Conservation (phyloP, 1,139 yeast species). For the Nakaseomyces sp. region DNA sequence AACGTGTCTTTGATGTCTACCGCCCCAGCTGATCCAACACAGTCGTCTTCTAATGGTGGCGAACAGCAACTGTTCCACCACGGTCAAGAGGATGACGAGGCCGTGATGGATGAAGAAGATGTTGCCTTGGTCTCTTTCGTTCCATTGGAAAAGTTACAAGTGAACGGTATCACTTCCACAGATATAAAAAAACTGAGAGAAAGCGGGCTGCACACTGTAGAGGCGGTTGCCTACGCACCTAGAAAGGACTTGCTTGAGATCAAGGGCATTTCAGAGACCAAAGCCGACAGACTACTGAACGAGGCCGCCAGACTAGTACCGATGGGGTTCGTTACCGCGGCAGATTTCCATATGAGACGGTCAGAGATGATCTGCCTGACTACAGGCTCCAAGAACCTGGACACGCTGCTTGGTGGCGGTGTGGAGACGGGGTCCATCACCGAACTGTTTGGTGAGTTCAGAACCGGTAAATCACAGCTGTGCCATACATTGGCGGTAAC, state of each 20-base stretch:
- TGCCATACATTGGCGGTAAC: slow-evolving; percentile 97
- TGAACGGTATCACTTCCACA: slow-evolving; percentile 75
- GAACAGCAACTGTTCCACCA: slow-evolving; percentile 8
- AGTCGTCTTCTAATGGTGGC: slow-evolving; percentile 9
- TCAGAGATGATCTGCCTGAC: slow-evolving; percentile 86
- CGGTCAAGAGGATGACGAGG: slow-evolving; percentile 17
- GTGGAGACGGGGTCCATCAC: slow-evolving; percentile 96
- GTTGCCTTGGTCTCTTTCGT: slow-evolving; percentile 35
- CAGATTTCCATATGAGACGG: slow-evolving; percentile 85
- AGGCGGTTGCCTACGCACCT: slow-evolving; percentile 86
- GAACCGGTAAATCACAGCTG: slow-evolving; percentile 95
- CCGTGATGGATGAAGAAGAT: slow-evolving; percentile 36
- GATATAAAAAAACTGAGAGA: slow-evolving; percentile 77
- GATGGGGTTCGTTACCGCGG: slow-evolving; percentile 95
- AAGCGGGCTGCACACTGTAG: slow-evolving; percentile 83
- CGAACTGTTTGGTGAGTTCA: slow-evolving; percentile 92
- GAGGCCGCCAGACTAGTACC: slow-evolving; percentile 89
- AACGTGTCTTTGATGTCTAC: slow-evolving; percentile 14
- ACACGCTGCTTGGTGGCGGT: slow-evolving; percentile 92
- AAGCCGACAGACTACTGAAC: slow-evolving; percentile 73
- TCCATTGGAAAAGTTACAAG: slow-evolving; percentile 40
- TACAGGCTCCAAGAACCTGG: slow-evolving; percentile 91
- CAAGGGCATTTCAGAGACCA: slow-evolving; percentile 92
- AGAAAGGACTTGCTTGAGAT: slow-evolving; percentile 66
- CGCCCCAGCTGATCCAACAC: slow-evolving; percentile 12